These are phyloP conservation scores for Limonium bicolor DNA, from an alignment of 148 eudicot species.

Conservation along the genomic window DNA sequence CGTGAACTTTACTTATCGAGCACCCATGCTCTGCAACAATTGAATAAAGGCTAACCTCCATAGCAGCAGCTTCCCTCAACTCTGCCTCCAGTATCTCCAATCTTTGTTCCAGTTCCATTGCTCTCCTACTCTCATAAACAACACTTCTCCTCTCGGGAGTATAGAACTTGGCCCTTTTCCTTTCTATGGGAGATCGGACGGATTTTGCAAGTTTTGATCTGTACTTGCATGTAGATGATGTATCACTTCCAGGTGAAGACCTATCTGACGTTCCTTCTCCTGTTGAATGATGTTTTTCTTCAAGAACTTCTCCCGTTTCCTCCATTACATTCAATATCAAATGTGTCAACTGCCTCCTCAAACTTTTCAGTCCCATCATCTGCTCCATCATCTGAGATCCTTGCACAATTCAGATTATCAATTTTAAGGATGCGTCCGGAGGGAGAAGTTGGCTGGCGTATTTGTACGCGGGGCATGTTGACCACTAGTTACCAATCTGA, in stretches of 20 bases:
- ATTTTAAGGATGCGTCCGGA: too few species aligned
- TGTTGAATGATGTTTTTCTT: constrained; percentile 10
- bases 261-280: constrained; percentile 13
- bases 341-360: not conserved
- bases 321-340: constrained; percentile 6
- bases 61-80: constrained; percentile 73
- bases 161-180: constrained; percentile 18
- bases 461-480: too few species aligned
- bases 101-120: constrained; percentile 41
- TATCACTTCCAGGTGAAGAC: constrained; percentile 16
- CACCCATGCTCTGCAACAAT: constrained; percentile 88
- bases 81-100: constrained; percentile 56
- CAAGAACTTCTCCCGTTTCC: constrained; percentile 12
- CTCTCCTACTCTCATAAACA: constrained; percentile 22
- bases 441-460: too few species aligned
- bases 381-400: constrained; percentile 6
- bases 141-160: constrained; percentile 18
- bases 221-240: constrained; percentile 10
- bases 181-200: constrained; percentile 31
- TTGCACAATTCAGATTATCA: constrained; percentile 10
- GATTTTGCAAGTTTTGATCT: constrained; percentile 42
- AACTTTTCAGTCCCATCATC: constrained; percentile 1
- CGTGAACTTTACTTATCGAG: constrained; percentile 72
- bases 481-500: too few species aligned
- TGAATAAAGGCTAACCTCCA: constrained; percentile 68